Evolutionary conservation across 352 stramenopile species (phyloP).

Genomic region (Salisapilia sapeloensis): DNA sequence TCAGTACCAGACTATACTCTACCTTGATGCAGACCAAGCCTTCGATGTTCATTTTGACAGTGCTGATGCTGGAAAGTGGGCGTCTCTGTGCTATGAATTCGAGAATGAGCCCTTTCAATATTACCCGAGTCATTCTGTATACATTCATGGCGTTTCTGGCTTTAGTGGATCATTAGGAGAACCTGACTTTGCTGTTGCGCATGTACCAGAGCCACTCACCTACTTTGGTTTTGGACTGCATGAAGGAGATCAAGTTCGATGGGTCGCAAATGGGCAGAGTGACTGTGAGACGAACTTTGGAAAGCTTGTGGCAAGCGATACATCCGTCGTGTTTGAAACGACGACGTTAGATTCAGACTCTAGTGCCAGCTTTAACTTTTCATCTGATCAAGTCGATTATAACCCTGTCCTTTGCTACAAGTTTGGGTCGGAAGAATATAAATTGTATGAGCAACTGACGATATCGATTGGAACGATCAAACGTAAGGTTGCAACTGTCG

Average conservation of each 20-base stretch:
- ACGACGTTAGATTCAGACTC: conserved; percentile 10
- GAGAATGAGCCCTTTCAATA: conserved; percentile 33
- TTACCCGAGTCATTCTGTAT: conserved; percentile 20
- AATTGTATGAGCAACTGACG: conserved; percentile 23
- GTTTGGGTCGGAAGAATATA: conserved; percentile 33
- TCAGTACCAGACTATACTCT: conserved; percentile 16
- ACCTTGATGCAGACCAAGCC: conserved; percentile 8
- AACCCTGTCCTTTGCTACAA: conserved; percentile 43
- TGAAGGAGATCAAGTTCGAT: conserved; percentile 26
- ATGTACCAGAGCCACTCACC: conserved; percentile 33
- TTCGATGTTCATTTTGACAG: conserved; percentile 18
- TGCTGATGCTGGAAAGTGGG: conserved; percentile 12
- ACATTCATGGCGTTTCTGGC: conserved; percentile 30
- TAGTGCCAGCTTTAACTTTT: conserved; percentile 32
- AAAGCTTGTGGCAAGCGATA: conserved; percentile 9
- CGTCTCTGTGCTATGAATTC: conserved; percentile 42
- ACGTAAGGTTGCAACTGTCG: conserved; percentile 12
- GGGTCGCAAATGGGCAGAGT: conserved; percentile 24
- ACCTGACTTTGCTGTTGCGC: conserved; percentile 24
- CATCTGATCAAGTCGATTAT: conserved; percentile 19
- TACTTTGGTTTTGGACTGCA: conserved; percentile 29
- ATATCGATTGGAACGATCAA: conserved; percentile 36
- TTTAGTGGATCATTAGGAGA: conserved; percentile 25
- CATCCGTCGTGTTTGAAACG: conserved; percentile 15
- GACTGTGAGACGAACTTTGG: conserved; percentile 36